phyloP scores from a whole-genome alignment of 2,329 filamentous ascomycete genomes.

The Acrodontium crateriforme region DNA sequence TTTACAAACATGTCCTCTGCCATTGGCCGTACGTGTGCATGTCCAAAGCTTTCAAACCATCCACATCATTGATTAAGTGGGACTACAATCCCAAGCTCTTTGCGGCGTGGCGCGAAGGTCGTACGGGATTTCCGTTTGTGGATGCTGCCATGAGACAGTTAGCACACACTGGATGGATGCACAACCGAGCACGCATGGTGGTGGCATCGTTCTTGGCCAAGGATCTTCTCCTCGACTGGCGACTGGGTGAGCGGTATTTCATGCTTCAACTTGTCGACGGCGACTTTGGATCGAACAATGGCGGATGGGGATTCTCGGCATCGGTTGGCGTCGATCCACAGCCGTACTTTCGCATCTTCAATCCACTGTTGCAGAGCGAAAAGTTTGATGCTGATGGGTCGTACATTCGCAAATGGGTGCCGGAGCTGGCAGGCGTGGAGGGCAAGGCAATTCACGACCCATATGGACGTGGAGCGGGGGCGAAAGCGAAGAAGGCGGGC shows the following conservation, averaged over 20 bases:
- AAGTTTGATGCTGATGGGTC: constrained; percentile 68
- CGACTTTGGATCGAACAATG: constrained; percentile 67
- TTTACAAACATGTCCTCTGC: constrained; percentile 74
- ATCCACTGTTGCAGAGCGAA: constrained; percentile 70
- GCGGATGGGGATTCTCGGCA: constrained; percentile 53
- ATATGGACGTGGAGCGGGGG: constrained; percentile 49
- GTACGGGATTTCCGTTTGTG: constrained; percentile 69
- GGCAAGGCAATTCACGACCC: constrained; percentile 69
- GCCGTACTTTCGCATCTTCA: constrained; percentile 85
- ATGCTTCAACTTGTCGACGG: constrained; percentile 71
- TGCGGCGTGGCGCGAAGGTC: constrained; percentile 57
- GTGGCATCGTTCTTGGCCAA: constrained; percentile 69
- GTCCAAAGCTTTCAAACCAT: constrained; percentile 69
- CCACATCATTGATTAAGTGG: constrained; percentile 73
- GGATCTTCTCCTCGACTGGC: constrained; percentile 71
- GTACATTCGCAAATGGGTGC: constrained; percentile 74
- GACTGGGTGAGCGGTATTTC: constrained; percentile 67
- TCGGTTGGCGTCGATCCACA: constrained; percentile 69
- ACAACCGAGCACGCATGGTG: constrained; percentile 76
- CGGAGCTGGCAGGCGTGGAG: constrained; percentile 51
- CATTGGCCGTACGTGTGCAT: constrained; percentile 76
- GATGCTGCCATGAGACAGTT: constrained; percentile 79
- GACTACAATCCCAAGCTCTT: constrained; percentile 60
- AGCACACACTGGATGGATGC: constrained; percentile 57
- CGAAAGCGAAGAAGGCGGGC: constrained; percentile 47